phyloP scores from a whole-genome alignment of 352 stramenopile genomes.

The Hyphochytrium catenoides region DNA sequence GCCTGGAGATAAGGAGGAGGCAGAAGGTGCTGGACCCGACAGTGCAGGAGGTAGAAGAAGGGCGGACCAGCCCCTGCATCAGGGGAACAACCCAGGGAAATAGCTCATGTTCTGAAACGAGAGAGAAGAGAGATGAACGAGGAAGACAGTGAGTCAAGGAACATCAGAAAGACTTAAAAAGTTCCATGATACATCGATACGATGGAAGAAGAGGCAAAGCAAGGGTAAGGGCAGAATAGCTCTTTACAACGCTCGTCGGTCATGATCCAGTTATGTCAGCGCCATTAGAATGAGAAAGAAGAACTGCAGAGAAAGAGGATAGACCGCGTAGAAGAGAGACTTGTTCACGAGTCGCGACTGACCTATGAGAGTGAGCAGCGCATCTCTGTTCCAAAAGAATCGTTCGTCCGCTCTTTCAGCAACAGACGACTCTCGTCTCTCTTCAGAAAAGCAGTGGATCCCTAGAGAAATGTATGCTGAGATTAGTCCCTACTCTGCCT shows the following conservation, averaged over 20 bases:
- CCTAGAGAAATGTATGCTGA: too few relatives aligned
- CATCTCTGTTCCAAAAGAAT: constrained; percentile 78
- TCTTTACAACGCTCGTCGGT: too few relatives aligned
- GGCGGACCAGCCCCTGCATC: too few relatives aligned
- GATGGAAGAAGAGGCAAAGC: constrained; percentile 24
- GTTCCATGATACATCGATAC: constrained; percentile 9
- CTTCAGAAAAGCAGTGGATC: not conserved
- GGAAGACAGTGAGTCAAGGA: too few relatives aligned
- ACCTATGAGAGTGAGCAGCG: too few relatives aligned
- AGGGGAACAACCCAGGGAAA: constrained; percentile 50
- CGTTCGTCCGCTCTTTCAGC: constrained; percentile 47
- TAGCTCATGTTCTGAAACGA: constrained; percentile 28
- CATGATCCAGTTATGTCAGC: too few relatives aligned
- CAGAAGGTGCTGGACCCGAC: constrained; percentile 25
- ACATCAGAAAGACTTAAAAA: not conserved
- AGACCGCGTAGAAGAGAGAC: too few relatives aligned
- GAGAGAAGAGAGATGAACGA: constrained; percentile 3
- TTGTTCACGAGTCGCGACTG: too few relatives aligned
- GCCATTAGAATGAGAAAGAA: too few relatives aligned
- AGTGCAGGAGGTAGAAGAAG: constrained; percentile 23
- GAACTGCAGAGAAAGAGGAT: too few relatives aligned
- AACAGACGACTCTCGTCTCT: constrained; percentile 9
- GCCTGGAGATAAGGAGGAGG: constrained; percentile 38
- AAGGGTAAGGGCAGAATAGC: too few relatives aligned
- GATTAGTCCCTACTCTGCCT: too few relatives aligned